Conservation (phyloP, 371 early-diverging fungal genomes). For the Rhizomucor miehei region DNA sequence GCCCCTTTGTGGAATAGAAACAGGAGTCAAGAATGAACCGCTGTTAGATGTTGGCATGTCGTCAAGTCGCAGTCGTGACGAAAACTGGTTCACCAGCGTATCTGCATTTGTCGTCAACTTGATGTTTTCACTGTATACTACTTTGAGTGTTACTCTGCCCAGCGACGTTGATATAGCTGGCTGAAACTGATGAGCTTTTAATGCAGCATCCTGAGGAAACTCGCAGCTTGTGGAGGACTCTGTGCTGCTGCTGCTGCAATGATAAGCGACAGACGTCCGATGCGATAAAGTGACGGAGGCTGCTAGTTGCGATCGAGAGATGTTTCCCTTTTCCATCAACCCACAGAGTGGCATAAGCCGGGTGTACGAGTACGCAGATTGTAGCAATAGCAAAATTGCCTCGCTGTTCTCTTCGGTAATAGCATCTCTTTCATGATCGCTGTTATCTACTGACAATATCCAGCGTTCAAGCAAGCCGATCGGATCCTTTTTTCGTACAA, state of each 20-base stretch:
- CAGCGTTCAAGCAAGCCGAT: conserved; percentile 14
- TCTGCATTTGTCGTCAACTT: conserved; percentile 4
- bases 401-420: conserved; percentile 36
- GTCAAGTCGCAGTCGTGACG: no score
- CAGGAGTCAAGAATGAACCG: background rate
- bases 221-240: conserved; percentile 13
- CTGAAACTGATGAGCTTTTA: background rate
- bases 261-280: conserved; percentile 5
- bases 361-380: conserved; percentile 63
- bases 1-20: conserved; percentile 4
- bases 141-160: background rate
- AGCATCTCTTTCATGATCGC: background rate
- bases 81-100: background rate
- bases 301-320: conserved; percentile 21
- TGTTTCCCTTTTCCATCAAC: conserved; percentile 21
- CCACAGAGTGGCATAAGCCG: conserved; percentile 57
- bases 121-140: conserved; percentile 1
- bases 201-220: background rate
- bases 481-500: conserved; percentile 3
- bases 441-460: conserved; percentile 13
- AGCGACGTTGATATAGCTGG: background rate
- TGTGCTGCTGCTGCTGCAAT: conserved; percentile 15
- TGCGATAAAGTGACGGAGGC: conserved; percentile 14
- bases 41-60: conserved; percentile 1
- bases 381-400: conserved; percentile 54